These are phyloP conservation scores for Fusarium sp. DNA, from an alignment of 2,329 filamentous ascomycete species.

Conservation along the genomic window DNA sequence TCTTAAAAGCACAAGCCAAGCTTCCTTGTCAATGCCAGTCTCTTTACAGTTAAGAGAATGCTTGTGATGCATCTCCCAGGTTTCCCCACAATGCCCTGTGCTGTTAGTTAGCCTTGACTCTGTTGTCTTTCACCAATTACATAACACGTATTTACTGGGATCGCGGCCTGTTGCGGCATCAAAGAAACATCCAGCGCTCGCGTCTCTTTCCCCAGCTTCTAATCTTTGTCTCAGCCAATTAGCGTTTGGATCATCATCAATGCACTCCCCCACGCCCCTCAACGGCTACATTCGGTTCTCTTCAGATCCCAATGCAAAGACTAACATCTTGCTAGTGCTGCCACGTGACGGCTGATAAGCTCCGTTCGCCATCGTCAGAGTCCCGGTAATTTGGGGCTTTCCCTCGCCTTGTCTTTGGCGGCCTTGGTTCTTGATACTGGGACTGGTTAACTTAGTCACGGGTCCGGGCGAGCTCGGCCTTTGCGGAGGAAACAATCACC, in stretches of 20 bases:
- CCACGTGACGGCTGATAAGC: conserved; percentile 47
- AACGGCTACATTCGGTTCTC: conserved; percentile 45
- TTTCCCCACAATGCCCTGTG: conserved; percentile 35
- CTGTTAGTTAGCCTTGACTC: conserved; percentile 2
- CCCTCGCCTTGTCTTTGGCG: conserved; percentile 1
- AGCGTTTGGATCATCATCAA: background rate
- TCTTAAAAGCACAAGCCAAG: conserved; percentile 17
- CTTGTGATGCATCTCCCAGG: conserved; percentile 30
- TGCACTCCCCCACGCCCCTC: conserved; percentile 12
- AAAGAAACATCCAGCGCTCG: background rate
- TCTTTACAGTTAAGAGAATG: conserved; percentile 25
- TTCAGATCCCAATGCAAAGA: background rate
- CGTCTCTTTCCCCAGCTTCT: conserved; percentile 26
- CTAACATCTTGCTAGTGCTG: conserved; percentile 5
- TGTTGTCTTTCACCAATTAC: conserved; percentile 28
- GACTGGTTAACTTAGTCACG: conserved; percentile 16
- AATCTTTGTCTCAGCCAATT: conserved; percentile 30
- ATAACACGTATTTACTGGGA: conserved; percentile 33
- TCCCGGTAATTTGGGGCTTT: conserved; percentile 22
- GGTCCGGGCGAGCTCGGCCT: conserved; percentile 36
- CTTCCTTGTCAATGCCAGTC: conserved; percentile 2
- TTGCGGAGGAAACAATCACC: conserved; percentile 23
- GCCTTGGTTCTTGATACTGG: background rate
- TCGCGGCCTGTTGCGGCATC: conserved; percentile 42
- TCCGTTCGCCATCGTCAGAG: conserved; percentile 24